Evolutionary conservation across 257 asterid genomes (phyloP).

Genomic region (Leonotis leonurus): DNA sequence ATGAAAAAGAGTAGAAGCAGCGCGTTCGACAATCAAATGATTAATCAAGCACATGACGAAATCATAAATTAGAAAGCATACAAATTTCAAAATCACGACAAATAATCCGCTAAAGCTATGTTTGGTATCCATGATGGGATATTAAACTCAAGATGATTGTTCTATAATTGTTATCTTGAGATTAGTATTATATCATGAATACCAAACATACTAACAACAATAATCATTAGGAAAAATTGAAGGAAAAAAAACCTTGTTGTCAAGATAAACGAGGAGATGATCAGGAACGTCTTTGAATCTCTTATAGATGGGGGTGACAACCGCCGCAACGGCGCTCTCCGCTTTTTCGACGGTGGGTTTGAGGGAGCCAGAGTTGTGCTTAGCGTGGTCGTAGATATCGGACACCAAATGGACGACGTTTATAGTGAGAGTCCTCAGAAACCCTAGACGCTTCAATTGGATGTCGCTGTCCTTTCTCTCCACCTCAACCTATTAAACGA

Average conservation of each 20-base stretch:
- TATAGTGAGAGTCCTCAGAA: slow-evolving; percentile 29
- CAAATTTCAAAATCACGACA: neutral
- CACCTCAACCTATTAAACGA: slow-evolving; percentile 33
- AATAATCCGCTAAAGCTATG: neutral
- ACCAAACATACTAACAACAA: too few relatives aligned
- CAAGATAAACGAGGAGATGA: slow-evolving; percentile 42
- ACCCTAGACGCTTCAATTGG: slow-evolving; percentile 49
- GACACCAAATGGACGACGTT: slow-evolving; percentile 28
- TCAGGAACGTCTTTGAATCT: slow-evolving; percentile 33
- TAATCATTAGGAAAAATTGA: neutral
- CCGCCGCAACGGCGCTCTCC: slow-evolving; percentile 43
- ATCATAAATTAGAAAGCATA: neutral
- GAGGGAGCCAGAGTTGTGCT: slow-evolving; percentile 45
- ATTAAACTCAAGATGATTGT: too few relatives aligned
- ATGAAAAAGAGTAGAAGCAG: neutral
- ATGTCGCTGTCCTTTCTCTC: slow-evolving; percentile 22
- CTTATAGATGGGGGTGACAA: slow-evolving; percentile 41
- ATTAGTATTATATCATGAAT: too few relatives aligned
- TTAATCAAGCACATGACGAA: neutral
- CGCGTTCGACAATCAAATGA: neutral
- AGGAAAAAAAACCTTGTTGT: slow-evolving; percentile 5
- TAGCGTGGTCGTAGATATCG: slow-evolving; percentile 39
- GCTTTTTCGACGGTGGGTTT: slow-evolving; percentile 39
- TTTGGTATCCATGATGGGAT: too few relatives aligned
- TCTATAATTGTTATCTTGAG: too few relatives aligned